Base-by-base conservation (phyloP, 1,284 basidiomycete species). In the Puccinia polysora region DNA sequence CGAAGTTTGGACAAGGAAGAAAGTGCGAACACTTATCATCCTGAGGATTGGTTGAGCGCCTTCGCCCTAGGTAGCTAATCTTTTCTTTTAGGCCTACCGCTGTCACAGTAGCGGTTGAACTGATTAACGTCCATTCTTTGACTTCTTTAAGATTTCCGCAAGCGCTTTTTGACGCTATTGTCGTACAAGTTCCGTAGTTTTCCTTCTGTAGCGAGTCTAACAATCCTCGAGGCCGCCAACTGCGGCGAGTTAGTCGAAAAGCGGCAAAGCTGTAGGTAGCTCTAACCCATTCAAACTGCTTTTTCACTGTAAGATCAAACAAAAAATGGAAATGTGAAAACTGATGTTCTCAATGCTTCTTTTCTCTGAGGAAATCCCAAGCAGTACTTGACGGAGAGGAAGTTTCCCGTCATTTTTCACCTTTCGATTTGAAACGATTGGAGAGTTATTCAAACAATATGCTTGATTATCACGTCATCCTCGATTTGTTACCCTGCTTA, bases 101-200 rank as follows among this genome's bases (percentile, higher is more conserved):
- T 23, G 43, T 12, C 20, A 30, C 15, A 36, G 40, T 69, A 10
- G 45, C 45, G 36, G 7, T 20, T 45, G n/a, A 49, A 32, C 18
- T 63, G 45, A 63, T 28, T 1, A 4, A 30, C 20, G 34, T n/a
- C n/a, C 38, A 53, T 43, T 2, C 0, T 53, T 63, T 65, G 53
- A 3, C 52, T 20, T 20, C 18, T 10, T 45, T 18, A 74, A 92
- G 93, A 97, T 80, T 98, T 98, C 84, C 84, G 94, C 67, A 85
- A 87, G 78, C 86, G 96, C 6, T 97, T 98, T 84, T 82, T 96
- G 59, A 85, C 88, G 5, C 81, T 98, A 36, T 84, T 98, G 5
- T 93, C 92, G 0, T 99, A 88, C 84, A 91, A 90, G 77, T 98
- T 99, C 83, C 86, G 91, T 73, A 92, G 95, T 77, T 95, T 97